Base-by-base conservation (phyloP, 2,329 filamentous ascomycete species). In the Lojkania enalia region DNA sequence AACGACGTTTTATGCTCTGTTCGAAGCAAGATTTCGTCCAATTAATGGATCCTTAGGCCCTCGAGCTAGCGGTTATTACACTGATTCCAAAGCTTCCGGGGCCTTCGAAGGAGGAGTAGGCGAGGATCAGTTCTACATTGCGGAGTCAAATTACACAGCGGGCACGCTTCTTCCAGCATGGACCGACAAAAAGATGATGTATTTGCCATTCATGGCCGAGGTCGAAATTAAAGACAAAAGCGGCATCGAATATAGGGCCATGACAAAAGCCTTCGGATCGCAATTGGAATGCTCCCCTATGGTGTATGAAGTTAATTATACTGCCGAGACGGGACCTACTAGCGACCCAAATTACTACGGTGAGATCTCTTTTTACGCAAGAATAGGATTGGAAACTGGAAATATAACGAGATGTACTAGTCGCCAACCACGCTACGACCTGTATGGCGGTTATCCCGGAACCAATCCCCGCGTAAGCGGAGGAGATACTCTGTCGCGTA, bases 111-210 rank as follows among this genome's bases (percentile, higher is more conserved):
- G 64, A 2, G 62, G 63, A 3, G 27, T 27, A 2, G 57, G 54
- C 7, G 21, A 54, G 0, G 70, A 75, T 37, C 71, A 73, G 5
- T 76, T 76, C 35, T 61, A 78, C 2, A 48, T 73, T 0, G 60
- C 68, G 0, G 66, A 75, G 39, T 74, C 79, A 0, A 82, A 83
- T 18, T 33, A 74, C 0, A 74, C 73, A 0, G 51, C 58, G 0
- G 65, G 67, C 0, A 79, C 76, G 0, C 50, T 67, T 0, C 58
- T 83, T 0, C 76, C 79, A 0, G 55, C 77, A 0, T 84, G 82
- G 81, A 69, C 75, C 0, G 72, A 77, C 1, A 19, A 60, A 0
- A 52, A 69, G 0, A 71, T 69, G 11, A 76, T 72, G 7, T 84
- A 82, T 33, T 46, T 81, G 0, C 77, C 78, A 0, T 71, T 79